Conservation (phyloP, 768 basidiomycete species). For the Mycena pura region DNA sequence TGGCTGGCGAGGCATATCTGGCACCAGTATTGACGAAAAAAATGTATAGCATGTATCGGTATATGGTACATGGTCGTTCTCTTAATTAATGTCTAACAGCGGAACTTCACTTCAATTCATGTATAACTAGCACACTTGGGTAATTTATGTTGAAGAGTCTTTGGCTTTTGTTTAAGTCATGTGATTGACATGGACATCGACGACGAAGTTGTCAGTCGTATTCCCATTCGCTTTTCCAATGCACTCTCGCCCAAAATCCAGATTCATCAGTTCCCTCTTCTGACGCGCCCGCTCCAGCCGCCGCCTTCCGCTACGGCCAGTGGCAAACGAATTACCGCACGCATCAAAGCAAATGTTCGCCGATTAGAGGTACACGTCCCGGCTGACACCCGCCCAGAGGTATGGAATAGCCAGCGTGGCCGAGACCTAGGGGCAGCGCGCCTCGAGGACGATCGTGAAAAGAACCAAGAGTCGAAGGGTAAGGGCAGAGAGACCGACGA, state of each 20-base stretch:
- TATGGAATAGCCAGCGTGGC: slow-evolving; percentile 79
- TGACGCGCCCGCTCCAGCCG: slow-evolving; percentile 73
- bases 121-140: too few relatives aligned
- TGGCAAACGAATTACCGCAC: slow-evolving; percentile 80
- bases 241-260: slow-evolving; percentile 68
- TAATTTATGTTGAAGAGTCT: not conserved
- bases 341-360: slow-evolving; percentile 67
- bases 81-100: not conserved
- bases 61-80: not conserved
- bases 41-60: not conserved
- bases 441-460: slow-evolving; percentile 78
- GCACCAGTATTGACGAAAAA: slow-evolving; percentile 1
- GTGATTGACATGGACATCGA: slow-evolving; percentile 37
- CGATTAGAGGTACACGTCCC: slow-evolving; percentile 83
- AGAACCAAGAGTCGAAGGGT: slow-evolving; percentile 61
- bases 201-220: slow-evolving; percentile 68
- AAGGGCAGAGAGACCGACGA: slow-evolving; percentile 58
- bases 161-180: not conserved
- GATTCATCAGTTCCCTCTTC: slow-evolving; percentile 82
- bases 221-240: slow-evolving; percentile 79
- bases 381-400: slow-evolving; percentile 78
- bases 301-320: slow-evolving; percentile 76
- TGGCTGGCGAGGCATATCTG: not conserved
- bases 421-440: slow-evolving; percentile 70
- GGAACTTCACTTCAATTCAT: not conserved